Evolutionary conservation across 2,329 filamentous ascomycete genomes (phyloP).

Genomic region (Cladophialophora immunda): DNA sequence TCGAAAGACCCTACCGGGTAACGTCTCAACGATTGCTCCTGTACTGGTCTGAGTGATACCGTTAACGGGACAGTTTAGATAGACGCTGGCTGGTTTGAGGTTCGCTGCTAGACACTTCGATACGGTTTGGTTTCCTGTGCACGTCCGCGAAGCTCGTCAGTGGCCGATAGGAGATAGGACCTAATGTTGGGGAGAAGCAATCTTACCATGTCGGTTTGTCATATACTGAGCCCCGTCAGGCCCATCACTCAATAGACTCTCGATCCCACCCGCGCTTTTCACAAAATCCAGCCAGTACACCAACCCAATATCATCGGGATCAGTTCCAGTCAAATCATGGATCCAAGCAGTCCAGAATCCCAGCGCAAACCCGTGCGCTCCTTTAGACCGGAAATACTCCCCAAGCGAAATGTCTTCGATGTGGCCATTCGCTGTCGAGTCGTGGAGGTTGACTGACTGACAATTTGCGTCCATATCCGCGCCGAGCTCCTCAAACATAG

Average conservation of each 20-base stretch:
- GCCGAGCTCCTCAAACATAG: slow-evolving; percentile 32
- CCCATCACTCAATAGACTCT: slow-evolving; percentile 60
- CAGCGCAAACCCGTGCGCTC: slow-evolving; percentile 3
- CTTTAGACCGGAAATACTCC: slow-evolving; percentile 18
- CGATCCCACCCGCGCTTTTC: slow-evolving; percentile 62
- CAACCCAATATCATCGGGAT: slow-evolving; percentile 29
- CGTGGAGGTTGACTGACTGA: slow-evolving; percentile 19
- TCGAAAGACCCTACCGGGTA: slow-evolving; percentile 39
- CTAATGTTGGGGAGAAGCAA: neutral
- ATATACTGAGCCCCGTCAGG: slow-evolving; percentile 63
- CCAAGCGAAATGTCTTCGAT: slow-evolving; percentile 22
- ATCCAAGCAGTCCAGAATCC: slow-evolving; percentile 23
- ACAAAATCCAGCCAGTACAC: slow-evolving; percentile 59
- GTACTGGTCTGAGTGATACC: slow-evolving; percentile 42
- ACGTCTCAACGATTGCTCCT: slow-evolving; percentile 40
- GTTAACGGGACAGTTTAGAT: slow-evolving; percentile 42
- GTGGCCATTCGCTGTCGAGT: slow-evolving; percentile 15
- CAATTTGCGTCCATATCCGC: slow-evolving; percentile 20
- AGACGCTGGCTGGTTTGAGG: slow-evolving; percentile 45
- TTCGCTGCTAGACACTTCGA: slow-evolving; percentile 48
- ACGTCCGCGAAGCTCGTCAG: too few relatives aligned
- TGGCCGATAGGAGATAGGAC: too few relatives aligned
- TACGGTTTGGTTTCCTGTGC: slow-evolving; percentile 41
- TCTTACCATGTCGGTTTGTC: slow-evolving; percentile 52
- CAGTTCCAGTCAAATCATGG: slow-evolving; percentile 21